Evolutionary conservation across 345 rosid genomes (phyloP).

Genomic region (Kandelia obovata): DNA sequence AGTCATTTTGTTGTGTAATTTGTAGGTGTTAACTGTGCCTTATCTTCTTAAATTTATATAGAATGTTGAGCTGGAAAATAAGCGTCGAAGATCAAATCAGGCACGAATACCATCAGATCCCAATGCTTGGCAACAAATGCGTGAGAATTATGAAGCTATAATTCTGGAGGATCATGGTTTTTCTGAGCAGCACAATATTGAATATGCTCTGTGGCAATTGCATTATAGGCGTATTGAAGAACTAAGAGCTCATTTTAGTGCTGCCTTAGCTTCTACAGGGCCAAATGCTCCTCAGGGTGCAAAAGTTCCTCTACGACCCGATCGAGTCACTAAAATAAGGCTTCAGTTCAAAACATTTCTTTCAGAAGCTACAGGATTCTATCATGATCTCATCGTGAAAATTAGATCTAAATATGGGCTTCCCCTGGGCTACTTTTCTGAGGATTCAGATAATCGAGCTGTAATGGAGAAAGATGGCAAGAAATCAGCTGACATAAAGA

Average conservation of each 20-base stretch:
- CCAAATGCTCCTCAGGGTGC: conserved; percentile 43
- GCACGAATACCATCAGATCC: conserved; percentile 78
- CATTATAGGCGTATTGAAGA: conserved; percentile 89
- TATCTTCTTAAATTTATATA: conserved; percentile 22
- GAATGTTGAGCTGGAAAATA: conserved; percentile 78
- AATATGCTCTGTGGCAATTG: conserved; percentile 81
- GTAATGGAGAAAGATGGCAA: conserved; percentile 72
- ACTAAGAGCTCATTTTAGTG: conserved; percentile 57
- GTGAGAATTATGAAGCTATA: conserved; percentile 94
- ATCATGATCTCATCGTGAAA: conserved; percentile 82
- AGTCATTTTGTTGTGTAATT: neutral
- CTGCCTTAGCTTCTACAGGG: conserved; percentile 51
- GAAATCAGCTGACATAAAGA: conserved; percentile 63
- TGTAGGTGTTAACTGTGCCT: neutral
- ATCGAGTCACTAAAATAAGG: conserved; percentile 57
- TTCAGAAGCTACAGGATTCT: conserved; percentile 95
- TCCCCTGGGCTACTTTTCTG: conserved; percentile 75
- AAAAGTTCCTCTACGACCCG: conserved; percentile 58
- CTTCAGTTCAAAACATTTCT: conserved; percentile 89
- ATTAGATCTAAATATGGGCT: conserved; percentile 89
- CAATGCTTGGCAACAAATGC: conserved; percentile 89
- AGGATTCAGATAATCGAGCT: conserved; percentile 59
- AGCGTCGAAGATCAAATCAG: conserved; percentile 69
- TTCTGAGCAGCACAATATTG: conserved; percentile 78
- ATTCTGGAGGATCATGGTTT: conserved; percentile 87